Base-by-base conservation (phyloP, 257 asterid genomes). In the Handroanthus guayacan region DNA sequence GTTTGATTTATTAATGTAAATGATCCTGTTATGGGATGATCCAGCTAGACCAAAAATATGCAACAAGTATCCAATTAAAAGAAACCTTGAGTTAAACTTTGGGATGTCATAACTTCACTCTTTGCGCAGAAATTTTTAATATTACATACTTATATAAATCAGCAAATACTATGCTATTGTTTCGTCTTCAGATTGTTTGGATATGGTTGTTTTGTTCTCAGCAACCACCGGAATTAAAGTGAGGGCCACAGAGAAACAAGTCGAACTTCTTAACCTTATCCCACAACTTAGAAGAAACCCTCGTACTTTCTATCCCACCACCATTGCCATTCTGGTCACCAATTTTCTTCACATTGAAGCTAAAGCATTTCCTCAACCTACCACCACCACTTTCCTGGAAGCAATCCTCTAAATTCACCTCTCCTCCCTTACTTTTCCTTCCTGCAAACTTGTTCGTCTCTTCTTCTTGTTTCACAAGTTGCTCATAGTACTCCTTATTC, bases 401-500 rank as follows among this genome's bases (percentile, higher is more conserved):
- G 70, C 93, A 90, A 13, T 87, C 90, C 38, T 88, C 93, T 69
- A 85, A 70, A 52, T 68, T 77, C 83, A 80, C 93, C 66, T 73
- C 82, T 6, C 79, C 83, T 16, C 65, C 77, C 74, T 80, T 82
- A 17, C 80, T 75, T 63, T 76, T 82, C 81, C 52, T 14, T 76
- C 34, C 77, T 63, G 73, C 79, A 9, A 13, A 57, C 55, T 43
- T 51, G 39, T 9, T 75, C 72, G 69, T 79, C 75, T 83, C 90
- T 60, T 83, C 91, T 64, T 83, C 91, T 43, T 86, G 87, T 62
- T 86, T 83, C 74, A 86, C 84, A 38, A 94, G 89, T 51, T 87
- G 88, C 58, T 88, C 97, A 12, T 87, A 89, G 39, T 92, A 92
- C 78, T 92, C 98, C 79, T 87, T 88, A 81, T 95, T 95, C 89